Conservation (phyloP, 1,284 basidiomycete genomes). For the Ustilago loliicola region DNA sequence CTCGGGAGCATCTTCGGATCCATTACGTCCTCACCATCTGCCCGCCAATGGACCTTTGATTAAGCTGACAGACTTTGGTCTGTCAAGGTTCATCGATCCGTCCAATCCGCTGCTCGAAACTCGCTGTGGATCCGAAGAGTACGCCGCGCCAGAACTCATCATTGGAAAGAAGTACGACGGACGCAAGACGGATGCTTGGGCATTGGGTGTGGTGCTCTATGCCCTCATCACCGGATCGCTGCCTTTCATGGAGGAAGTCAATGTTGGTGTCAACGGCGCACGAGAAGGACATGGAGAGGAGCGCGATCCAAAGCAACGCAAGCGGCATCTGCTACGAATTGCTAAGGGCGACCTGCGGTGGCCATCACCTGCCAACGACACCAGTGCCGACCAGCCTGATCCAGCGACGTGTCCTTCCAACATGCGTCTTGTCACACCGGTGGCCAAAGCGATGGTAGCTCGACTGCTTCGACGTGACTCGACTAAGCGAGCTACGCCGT, state of each 20-base stretch:
- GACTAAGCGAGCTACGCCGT: slow-evolving; percentile 56
- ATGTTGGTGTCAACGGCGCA: slow-evolving; percentile 38
- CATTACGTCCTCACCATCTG: slow-evolving; percentile 50
- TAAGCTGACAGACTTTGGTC: slow-evolving; percentile 90
- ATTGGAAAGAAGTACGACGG: slow-evolving; percentile 84
- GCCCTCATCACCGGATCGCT: slow-evolving; percentile 78
- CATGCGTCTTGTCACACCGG: slow-evolving; percentile 63
- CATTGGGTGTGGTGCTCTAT: slow-evolving; percentile 85
- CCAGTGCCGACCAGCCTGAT: slow-evolving; percentile 34
- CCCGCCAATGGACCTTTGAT: slow-evolving; percentile 77
- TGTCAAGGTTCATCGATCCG: slow-evolving; percentile 85
- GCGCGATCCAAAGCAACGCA: slow-evolving; percentile 57
- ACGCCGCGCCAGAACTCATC: slow-evolving; percentile 91
- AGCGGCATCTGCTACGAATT: slow-evolving; percentile 66
- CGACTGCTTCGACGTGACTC: slow-evolving; percentile 65
- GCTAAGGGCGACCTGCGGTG: slow-evolving; percentile 69
- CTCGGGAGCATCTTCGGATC: slow-evolving; percentile 3
- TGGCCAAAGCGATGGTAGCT: slow-evolving; percentile 59
- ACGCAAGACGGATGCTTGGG: slow-evolving; percentile 89
- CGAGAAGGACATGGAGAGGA: slow-evolving; percentile 50
- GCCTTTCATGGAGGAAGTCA: slow-evolving; percentile 71
- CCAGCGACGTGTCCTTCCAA: slow-evolving; percentile 30
- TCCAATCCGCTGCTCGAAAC: slow-evolving; percentile 81
- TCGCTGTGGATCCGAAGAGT: slow-evolving; percentile 89
- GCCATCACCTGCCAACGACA: slow-evolving; percentile 71